Conservation (phyloP, 78 protist genomes). For the Monocercomonoides exilis region DNA sequence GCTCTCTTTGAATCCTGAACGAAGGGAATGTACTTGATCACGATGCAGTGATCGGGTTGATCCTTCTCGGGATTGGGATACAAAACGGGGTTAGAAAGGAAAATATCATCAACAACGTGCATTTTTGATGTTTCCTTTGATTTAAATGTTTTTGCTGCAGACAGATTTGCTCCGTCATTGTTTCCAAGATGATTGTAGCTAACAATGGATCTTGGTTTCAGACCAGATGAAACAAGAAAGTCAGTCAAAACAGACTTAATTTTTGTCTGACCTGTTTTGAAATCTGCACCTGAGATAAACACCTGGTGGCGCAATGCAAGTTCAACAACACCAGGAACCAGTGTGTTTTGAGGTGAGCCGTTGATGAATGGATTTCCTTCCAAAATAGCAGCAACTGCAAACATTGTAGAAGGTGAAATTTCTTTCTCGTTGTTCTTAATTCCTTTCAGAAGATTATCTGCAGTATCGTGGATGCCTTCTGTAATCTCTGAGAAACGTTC, state of each 20-base stretch:
- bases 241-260: constrained; percentile 94
- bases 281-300: constrained; percentile 95
- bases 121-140: constrained; percentile 96
- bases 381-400: constrained; percentile 89
- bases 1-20: constrained; percentile 99
- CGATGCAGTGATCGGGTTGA: constrained; percentile 93
- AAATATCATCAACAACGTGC: constrained; percentile 97
- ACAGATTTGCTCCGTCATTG: constrained; percentile 97
- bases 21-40: constrained; percentile 96
- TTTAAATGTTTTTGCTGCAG: constrained; percentile 87
- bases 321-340: constrained; percentile 90
- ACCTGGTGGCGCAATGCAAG: constrained; percentile 71
- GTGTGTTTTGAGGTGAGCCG: constrained; percentile 97
- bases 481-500: constrained; percentile 82
- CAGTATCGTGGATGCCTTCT: constrained; percentile 85
- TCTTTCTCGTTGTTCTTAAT: constrained; percentile 54
- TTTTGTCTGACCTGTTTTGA: constrained; percentile 99
- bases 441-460: constrained; percentile 66
- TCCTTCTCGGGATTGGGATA: constrained; percentile 58
- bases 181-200: constrained; percentile 99
- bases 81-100: constrained; percentile 77
- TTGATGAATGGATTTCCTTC: constrained; percentile 90
- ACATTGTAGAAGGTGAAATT: constrained; percentile 88
- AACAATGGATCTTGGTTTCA: constrained; percentile 57
- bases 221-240: constrained; percentile 91